Conservation (phyloP, 2,329 filamentous ascomycete genomes). For the Zymoseptoria tritici region DNA sequence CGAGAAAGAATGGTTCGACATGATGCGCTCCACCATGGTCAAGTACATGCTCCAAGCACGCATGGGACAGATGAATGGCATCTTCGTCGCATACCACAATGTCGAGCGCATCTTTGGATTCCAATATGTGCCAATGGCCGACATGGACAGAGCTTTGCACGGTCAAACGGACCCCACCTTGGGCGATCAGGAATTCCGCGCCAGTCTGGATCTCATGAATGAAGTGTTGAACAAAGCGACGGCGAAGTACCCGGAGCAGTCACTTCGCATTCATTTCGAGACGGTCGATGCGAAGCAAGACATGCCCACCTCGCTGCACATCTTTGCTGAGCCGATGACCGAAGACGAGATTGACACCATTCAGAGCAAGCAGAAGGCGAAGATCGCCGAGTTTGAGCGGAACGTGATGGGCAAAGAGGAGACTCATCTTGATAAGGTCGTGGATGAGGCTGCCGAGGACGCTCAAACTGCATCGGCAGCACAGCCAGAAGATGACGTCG, state of each 20-base stretch:
- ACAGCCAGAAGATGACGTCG: slow-evolving; percentile 1
- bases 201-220: slow-evolving; percentile 73
- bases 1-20: slow-evolving; percentile 92
- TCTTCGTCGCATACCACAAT: slow-evolving; percentile 96
- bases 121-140: slow-evolving; percentile 78
- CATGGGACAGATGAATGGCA: slow-evolving; percentile 97
- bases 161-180: slow-evolving; percentile 59
- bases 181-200: slow-evolving; percentile 78
- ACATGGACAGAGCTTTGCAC: slow-evolving; percentile 89
- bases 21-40: slow-evolving; percentile 88
- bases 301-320: slow-evolving; percentile 61
- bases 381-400: slow-evolving; percentile 62
- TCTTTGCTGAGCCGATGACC: slow-evolving; percentile 80
- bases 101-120: slow-evolving; percentile 93
- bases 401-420: slow-evolving; percentile 26
- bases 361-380: slow-evolving; percentile 59
- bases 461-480: neutral
- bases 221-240: slow-evolving; percentile 70
- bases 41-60: slow-evolving; percentile 96
- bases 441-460: slow-evolving; percentile 11
- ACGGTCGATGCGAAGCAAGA: slow-evolving; percentile 25
- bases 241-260: slow-evolving; percentile 60
- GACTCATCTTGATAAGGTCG: neutral
- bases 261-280: slow-evolving; percentile 38
- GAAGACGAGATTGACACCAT: slow-evolving; percentile 64